Percentiles rank a stretch among this genome's conserved stretches.
These are phyloP conservation scores for Phlyctochytrium planicorne DNA, from an alignment of 192 early-diverging fungal species.

Conservation along the genomic window DNA sequence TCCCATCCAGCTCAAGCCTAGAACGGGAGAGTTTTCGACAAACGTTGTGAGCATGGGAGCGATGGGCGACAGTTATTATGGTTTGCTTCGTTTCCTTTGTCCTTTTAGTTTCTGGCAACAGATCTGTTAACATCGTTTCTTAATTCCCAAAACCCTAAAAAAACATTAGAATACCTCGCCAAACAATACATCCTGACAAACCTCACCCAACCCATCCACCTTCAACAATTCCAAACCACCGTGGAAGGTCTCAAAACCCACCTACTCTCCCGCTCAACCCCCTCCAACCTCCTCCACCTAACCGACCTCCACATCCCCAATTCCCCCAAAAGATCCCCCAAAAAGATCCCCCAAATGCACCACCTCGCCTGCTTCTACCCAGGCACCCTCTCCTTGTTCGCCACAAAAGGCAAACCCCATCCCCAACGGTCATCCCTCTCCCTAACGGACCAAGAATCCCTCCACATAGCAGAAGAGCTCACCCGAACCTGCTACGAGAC, in stretches of 20 bases:
- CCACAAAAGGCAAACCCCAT: slow-evolving; percentile 53
- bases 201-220: slow-evolving; percentile 61
- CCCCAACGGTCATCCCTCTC: slow-evolving; percentile 27
- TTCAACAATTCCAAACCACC: slow-evolving; percentile 64
- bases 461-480: slow-evolving; percentile 76
- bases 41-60: slow-evolving; percentile 71
- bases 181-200: slow-evolving; percentile 84
- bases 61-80: slow-evolving; percentile 86
- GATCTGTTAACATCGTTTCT: too few species aligned
- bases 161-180: slow-evolving; percentile 70
- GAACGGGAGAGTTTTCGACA: slow-evolving; percentile 58
- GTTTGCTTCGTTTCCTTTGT: background rate
- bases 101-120: too few species aligned
- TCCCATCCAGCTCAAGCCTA: slow-evolving; percentile 68
- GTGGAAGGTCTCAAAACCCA: slow-evolving; percentile 61
- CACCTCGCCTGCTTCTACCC: slow-evolving; percentile 89
- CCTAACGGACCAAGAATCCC: slow-evolving; percentile 37
- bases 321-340: too few species aligned
- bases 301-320: slow-evolving; percentile 51
- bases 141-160: background rate
- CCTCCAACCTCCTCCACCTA: slow-evolving; percentile 61
- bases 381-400: slow-evolving; percentile 74
- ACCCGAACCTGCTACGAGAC: slow-evolving; percentile 74
- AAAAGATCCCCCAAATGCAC: slow-evolving; percentile 88
- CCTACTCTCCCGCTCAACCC: slow-evolving; percentile 56